A percentile compares a stretch with the other conserved stretches of the same genome.
phyloP scores from a whole-genome alignment of 2,329 filamentous ascomycete species.

The Cryphonectria parasitica region DNA sequence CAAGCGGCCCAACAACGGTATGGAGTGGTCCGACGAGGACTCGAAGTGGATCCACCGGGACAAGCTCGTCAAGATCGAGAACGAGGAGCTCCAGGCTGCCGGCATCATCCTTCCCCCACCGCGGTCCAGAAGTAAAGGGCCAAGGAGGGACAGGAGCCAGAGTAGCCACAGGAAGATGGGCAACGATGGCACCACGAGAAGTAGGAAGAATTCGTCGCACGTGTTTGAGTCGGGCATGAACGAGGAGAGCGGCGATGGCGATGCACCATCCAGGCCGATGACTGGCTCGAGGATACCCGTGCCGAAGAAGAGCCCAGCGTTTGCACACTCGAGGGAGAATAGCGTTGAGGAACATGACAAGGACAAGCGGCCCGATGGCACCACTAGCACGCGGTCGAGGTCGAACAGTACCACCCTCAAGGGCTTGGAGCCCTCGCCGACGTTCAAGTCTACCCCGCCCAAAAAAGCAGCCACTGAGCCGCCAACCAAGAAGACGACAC shows the following conservation, averaged over 20 bases:
- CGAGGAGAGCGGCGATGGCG: slow-evolving; percentile 63
- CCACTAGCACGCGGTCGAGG: slow-evolving; percentile 68
- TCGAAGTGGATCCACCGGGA: slow-evolving; percentile 87
- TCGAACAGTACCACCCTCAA: slow-evolving; percentile 65
- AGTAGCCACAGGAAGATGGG: slow-evolving; percentile 40
- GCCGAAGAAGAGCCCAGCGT: slow-evolving; percentile 78
- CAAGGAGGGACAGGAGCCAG: slow-evolving; percentile 48
- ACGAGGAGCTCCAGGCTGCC: slow-evolving; percentile 76
- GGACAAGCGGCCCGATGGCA: slow-evolving; percentile 61
- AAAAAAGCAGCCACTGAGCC: slow-evolving; percentile 53
- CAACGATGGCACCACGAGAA: slow-evolving; percentile 36
- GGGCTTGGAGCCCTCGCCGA: slow-evolving; percentile 54
- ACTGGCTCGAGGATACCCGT: slow-evolving; percentile 84
- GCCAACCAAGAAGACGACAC: slow-evolving; percentile 57
- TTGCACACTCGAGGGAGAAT: slow-evolving; percentile 65
- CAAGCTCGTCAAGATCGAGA: slow-evolving; percentile 82
- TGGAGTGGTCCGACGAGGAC: slow-evolving; percentile 53
- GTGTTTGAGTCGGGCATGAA: slow-evolving; percentile 39
- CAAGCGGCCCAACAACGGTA: slow-evolving; percentile 37
- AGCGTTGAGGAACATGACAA: slow-evolving; percentile 60
- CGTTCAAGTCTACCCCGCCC: slow-evolving; percentile 35
- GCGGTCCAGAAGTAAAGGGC: slow-evolving; percentile 54
- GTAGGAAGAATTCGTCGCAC: slow-evolving; percentile 52
- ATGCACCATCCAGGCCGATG: slow-evolving; percentile 56
- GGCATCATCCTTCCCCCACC: slow-evolving; percentile 66